Percentiles rank a stretch among this genome's conserved stretches.
phyloP scores from a whole-genome alignment of 1,139 yeast species.

The Ashbya aceris region DNA sequence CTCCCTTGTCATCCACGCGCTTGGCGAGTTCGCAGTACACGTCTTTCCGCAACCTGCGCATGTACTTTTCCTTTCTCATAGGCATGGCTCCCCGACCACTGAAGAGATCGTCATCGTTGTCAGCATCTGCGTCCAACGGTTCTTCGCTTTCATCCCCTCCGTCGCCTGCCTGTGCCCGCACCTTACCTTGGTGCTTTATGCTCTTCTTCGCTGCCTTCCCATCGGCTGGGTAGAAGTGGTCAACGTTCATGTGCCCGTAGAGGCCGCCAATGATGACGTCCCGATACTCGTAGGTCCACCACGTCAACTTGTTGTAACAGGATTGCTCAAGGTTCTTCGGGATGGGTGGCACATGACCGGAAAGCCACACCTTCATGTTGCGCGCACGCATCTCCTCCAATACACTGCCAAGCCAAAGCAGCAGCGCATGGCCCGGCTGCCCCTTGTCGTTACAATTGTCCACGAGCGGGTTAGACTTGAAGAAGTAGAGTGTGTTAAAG shows the following conservation, averaged over 20 bases:
- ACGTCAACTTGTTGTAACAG: conserved; percentile 63
- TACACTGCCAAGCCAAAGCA: conserved; percentile 70
- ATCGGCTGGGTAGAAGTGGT: conserved; percentile 74
- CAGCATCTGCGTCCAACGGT: conserved; percentile 18
- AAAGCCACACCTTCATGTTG: conserved; percentile 74
- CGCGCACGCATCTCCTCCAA: conserved; percentile 66
- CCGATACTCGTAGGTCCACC: conserved; percentile 74
- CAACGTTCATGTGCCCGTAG: conserved; percentile 84
- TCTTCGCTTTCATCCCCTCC: conserved; percentile 12
- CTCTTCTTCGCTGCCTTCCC: conserved; percentile 49
- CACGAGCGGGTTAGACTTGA: conserved; percentile 68
- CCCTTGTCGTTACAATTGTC: conserved; percentile 65
- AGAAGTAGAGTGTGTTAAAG: conserved; percentile 66
- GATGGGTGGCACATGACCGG: conserved; percentile 85
- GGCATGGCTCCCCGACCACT: conserved; percentile 53
- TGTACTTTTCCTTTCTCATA: conserved; percentile 49
- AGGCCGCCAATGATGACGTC: conserved; percentile 77
- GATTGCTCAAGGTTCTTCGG: conserved; percentile 64
- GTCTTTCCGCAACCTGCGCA: conserved; percentile 45
- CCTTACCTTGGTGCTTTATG: conserved; percentile 19
- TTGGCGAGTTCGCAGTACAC: conserved; percentile 37
- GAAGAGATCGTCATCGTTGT: conserved; percentile 11
- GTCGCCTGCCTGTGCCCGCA: conserved; percentile 10
- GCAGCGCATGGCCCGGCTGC: conserved; percentile 71
- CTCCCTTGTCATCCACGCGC: conserved; percentile 23